Percentiles rank a stretch among this genome's conserved stretches.
These are phyloP conservation scores for Moringa oleifera DNA, from an alignment of 345 rosid species.

Conservation along the genomic window DNA sequence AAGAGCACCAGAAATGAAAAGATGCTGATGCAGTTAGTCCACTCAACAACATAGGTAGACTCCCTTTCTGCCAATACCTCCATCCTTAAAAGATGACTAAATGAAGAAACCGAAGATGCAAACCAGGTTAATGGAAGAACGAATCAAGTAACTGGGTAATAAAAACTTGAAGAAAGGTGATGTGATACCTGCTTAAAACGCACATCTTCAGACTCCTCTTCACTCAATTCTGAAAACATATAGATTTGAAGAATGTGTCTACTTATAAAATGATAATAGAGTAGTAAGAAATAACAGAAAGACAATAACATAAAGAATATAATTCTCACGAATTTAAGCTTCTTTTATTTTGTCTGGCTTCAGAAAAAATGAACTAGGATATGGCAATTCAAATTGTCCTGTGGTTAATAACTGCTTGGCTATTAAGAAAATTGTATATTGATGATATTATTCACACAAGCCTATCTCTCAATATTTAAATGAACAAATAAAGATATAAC, in stretches of 20 bases:
- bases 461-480: too few relatives aligned
- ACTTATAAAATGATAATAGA: not conserved
- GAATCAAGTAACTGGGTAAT: not conserved
- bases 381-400: too few relatives aligned
- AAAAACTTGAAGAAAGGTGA: slow-evolving; percentile 1
- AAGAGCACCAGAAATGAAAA: not conserved
- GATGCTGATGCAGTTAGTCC: not conserved
- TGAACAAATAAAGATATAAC: not conserved
- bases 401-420: too few relatives aligned
- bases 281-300: not conserved
- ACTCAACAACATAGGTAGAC: not conserved
- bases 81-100: not conserved
- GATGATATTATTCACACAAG: too few relatives aligned
- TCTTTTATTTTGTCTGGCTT: too few relatives aligned
- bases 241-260: too few relatives aligned
- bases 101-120: not conserved
- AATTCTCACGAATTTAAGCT: too few relatives aligned
- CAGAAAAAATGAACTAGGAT: too few relatives aligned
- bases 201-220: slow-evolving; percentile 75
- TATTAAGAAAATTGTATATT: too few relatives aligned
- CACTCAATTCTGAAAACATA: slow-evolving; percentile 67
- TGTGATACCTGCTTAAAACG: slow-evolving; percentile 70
- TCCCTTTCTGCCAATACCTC: not conserved
- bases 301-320: too few relatives aligned
- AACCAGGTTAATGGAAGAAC: not conserved